A percentile compares a stretch with the other conserved stretches of the same genome.
Conservation (phyloP, 1,284 basidiomycete genomes). For the Marasmius sp. region DNA sequence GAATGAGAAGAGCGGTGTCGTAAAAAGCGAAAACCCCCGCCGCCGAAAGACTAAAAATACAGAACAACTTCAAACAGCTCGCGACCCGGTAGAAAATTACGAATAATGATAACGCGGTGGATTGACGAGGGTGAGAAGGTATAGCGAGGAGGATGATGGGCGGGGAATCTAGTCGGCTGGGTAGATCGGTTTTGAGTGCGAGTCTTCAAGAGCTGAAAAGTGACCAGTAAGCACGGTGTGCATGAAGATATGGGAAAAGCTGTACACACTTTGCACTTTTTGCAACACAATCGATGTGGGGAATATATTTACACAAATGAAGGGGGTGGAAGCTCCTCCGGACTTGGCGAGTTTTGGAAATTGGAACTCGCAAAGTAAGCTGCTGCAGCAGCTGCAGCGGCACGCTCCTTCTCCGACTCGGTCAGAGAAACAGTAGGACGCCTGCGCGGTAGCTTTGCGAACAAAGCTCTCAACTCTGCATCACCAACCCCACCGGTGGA, state of each 20-base stretch:
- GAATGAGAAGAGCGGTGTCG: conserved; percentile 4
- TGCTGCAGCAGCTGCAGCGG: conserved; percentile 17
- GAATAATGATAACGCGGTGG: conserved; percentile 10
- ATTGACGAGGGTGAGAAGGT: conserved; percentile 6
- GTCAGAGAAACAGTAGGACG: conserved; percentile 6
- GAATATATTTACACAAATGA: conserved; percentile 45
- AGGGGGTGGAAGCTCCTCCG: conserved; percentile 71
- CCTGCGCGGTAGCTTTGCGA: conserved; percentile 22
- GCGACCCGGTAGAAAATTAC: conserved; percentile 10
- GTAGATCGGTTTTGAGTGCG: conserved; percentile 1
- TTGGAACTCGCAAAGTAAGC: conserved; percentile 69
- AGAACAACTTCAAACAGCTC: conserved; percentile 9
- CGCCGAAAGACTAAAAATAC: conserved; percentile 12
- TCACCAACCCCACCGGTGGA: conserved; percentile 28
- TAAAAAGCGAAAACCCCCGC: not conserved
- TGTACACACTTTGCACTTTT: conserved; percentile 10
- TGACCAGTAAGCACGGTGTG: conserved; percentile 22
- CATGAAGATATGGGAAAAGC: conserved; percentile 9
- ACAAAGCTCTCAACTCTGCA: conserved; percentile 36
- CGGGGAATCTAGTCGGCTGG: conserved; percentile 14
- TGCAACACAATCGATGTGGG: not conserved
- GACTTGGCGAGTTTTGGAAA: conserved; percentile 80
- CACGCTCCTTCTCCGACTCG: conserved; percentile 25
- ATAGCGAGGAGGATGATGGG: conserved; percentile 1
- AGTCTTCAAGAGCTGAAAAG: conserved; percentile 2